These are phyloP conservation scores for Fagus sylvatica DNA, from an alignment of 306 rosid species.

Conservation along the genomic window DNA sequence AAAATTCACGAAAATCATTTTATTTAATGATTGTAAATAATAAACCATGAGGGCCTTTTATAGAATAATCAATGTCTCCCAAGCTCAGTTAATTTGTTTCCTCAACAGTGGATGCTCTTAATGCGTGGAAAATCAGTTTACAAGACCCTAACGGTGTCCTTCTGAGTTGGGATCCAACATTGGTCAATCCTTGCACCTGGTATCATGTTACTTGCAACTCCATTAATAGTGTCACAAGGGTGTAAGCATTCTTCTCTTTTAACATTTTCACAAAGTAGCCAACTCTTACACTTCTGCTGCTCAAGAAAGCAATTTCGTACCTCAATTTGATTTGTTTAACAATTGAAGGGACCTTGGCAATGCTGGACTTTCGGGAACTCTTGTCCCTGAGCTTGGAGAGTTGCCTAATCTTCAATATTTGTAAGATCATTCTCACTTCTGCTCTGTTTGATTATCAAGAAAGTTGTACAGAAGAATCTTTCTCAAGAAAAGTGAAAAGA, in stretches of 20 bases:
- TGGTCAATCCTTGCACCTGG: slow-evolving; percentile 36
- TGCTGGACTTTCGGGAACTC: slow-evolving; percentile 25
- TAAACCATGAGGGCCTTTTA: not conserved
- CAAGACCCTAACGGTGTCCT: slow-evolving; percentile 28
- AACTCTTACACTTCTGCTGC: not conserved
- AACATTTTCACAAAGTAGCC: not conserved
- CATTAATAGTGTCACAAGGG: slow-evolving; percentile 13
- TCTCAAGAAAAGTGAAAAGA: not conserved
- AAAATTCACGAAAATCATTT: not conserved
- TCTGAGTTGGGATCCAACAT: slow-evolving; percentile 36
- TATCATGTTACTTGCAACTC: slow-evolving; percentile 16
- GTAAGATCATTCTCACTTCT: slow-evolving; percentile 3
- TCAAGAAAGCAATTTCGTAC: not conserved
- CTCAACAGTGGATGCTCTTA: slow-evolving; percentile 22
- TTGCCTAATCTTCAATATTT: slow-evolving; percentile 30
- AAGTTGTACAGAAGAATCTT: not conserved
- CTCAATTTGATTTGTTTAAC: not conserved
- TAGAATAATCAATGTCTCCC: too few relatives aligned
- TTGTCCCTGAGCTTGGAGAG: slow-evolving; percentile 30
- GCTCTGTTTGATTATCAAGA: not conserved
- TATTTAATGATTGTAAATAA: not conserved
- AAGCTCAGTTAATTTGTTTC: not conserved
- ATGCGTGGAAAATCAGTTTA: slow-evolving; percentile 23
- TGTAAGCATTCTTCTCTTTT: slow-evolving; percentile 20
- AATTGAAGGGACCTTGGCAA: slow-evolving; percentile 33